phyloP scores from a whole-genome alignment of 2,329 filamentous ascomycete genomes.

The Monosporascus cannonballus region DNA sequence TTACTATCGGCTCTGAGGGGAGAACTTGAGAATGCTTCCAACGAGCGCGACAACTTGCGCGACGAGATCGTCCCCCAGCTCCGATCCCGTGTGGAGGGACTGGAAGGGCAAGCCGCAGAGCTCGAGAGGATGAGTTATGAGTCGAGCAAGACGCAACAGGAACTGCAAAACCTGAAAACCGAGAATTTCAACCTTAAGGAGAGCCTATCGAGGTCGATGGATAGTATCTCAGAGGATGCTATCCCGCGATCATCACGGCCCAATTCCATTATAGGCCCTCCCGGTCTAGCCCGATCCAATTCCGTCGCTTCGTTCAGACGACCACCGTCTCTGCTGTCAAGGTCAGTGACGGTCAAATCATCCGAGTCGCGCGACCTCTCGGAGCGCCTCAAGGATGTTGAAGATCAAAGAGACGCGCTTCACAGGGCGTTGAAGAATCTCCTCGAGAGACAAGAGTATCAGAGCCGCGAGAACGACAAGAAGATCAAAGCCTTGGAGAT shows the following conservation, averaged over 20 bases:
- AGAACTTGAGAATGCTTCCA: constrained; percentile 74
- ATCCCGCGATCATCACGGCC: constrained; percentile 34
- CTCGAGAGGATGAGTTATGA: constrained; percentile 72
- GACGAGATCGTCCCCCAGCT: constrained; percentile 83
- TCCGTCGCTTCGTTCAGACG: constrained; percentile 53
- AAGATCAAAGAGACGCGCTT: constrained; percentile 87
- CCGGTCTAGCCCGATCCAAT: constrained; percentile 58
- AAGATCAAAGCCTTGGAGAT: constrained; percentile 69
- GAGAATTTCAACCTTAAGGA: constrained; percentile 56
- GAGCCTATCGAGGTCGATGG: constrained; percentile 21
- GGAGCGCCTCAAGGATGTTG: constrained; percentile 84
- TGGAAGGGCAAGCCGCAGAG: constrained; percentile 69
- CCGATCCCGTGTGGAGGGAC: constrained; percentile 66
- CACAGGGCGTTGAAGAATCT: constrained; percentile 82
- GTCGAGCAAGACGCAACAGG: constrained; percentile 79
- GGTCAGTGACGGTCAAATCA: constrained; percentile 55
- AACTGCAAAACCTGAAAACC: constrained; percentile 63
- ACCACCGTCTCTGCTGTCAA: constrained; percentile 40
- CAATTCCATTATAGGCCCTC: constrained; percentile 31
- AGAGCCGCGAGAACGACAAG: constrained; percentile 78
- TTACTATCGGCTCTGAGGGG: constrained; percentile 75
- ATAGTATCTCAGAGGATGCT: constrained; percentile 27
- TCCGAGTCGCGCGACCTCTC: constrained; percentile 62
- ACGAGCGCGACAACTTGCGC: constrained; percentile 85
- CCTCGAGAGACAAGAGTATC: constrained; percentile 76